Base-by-base conservation (phyloP, 176 grass and related monocot species). In the Pontederia crassipes region DNA sequence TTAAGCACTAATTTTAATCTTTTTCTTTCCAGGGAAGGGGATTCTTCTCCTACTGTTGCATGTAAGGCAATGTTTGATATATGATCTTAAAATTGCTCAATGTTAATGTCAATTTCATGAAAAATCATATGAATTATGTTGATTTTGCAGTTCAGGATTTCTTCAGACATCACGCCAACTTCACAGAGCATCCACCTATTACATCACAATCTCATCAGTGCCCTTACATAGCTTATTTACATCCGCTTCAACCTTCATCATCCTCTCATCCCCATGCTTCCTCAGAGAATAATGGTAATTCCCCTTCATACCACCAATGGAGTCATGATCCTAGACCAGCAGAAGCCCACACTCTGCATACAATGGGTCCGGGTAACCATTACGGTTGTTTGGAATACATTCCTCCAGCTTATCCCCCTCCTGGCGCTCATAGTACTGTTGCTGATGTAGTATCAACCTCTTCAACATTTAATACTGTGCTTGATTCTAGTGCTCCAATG, bases 21-120 rank as follows among this genome's bases (percentile, higher is more conserved):
- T 71, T 53, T 78, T 63, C 49, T 74, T 40, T n/a, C 16, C 76
- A 83, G 85, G 76, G 85, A 88, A 77, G 76, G 76, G 76, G 85
- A 88, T 65, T 80, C 85, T 66, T 77, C 85, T 66, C 80, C 80
- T 56, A 79, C 68, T 70, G 55, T 88, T 77, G 75, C 79, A 58
- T 83, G 85, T 88, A 80, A 88, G 85, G 83, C 62, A 32, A 68
- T 58, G 32, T 40, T 40, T 40, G 32, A 40, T 7, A 40, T 40
- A 40, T 1, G 32, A 4, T 40, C 32, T 40, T 40, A 4, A 4
- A 24, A 7, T 40, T 40, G 71, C 64, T 61, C 66, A 65, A 9
- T 27, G 32, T 40, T 40, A 40, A 40, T 48, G 24, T n/a, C 12
- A 65, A 27, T 7, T 28, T 28, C 50, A 52, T 11, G 12, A 12